Conservation (phyloP, 768 basidiomycete genomes). For the Gautieria morchelliformis region DNA sequence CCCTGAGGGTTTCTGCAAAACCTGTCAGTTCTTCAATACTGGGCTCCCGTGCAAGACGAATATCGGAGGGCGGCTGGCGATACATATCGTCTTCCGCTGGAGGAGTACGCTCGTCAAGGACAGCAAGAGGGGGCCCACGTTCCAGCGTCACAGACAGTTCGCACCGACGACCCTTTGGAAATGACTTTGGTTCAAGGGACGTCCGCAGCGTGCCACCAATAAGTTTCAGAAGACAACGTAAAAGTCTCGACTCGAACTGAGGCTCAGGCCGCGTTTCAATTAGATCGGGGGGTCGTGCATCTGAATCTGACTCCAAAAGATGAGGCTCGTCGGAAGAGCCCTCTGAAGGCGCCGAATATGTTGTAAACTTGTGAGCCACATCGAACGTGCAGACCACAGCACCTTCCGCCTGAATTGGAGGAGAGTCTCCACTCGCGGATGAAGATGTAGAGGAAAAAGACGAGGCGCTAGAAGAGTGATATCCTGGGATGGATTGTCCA, state of each 20-base stretch:
- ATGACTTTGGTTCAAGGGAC: conserved; percentile 32
- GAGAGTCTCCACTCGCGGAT: conserved; percentile 19
- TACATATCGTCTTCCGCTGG: conserved; percentile 36
- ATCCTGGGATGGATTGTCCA: conserved; percentile 14
- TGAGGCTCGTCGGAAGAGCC: conserved; percentile 10
- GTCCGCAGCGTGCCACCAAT: conserved; percentile 37
- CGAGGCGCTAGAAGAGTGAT: conserved; percentile 11
- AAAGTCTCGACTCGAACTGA: conserved; percentile 40
- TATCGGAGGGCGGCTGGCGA: conserved; percentile 36
- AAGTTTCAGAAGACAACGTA: conserved; percentile 52
- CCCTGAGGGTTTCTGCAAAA: conserved; percentile 76
- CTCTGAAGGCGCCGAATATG: conserved; percentile 10
- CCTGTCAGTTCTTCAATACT: conserved; percentile 64
- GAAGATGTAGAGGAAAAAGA: conserved; percentile 14
- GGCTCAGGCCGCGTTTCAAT: conserved; percentile 24
- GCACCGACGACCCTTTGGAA: conserved; percentile 43
- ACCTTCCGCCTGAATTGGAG: conserved; percentile 20
- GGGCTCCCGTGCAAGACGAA: conserved; percentile 57
- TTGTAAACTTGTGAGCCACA: conserved; percentile 39
- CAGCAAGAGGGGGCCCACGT: conserved; percentile 40
- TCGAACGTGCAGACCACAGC: conserved; percentile 50
- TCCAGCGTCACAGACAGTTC: conserved; percentile 59
- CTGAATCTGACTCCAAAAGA: neutral
- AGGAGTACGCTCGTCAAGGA: conserved; percentile 28
- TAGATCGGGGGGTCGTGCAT: neutral